Evolutionary conservation across 495 filamentous ascomycete genomes (phyloP).

Genomic region (Neurospora hispaniola): DNA sequence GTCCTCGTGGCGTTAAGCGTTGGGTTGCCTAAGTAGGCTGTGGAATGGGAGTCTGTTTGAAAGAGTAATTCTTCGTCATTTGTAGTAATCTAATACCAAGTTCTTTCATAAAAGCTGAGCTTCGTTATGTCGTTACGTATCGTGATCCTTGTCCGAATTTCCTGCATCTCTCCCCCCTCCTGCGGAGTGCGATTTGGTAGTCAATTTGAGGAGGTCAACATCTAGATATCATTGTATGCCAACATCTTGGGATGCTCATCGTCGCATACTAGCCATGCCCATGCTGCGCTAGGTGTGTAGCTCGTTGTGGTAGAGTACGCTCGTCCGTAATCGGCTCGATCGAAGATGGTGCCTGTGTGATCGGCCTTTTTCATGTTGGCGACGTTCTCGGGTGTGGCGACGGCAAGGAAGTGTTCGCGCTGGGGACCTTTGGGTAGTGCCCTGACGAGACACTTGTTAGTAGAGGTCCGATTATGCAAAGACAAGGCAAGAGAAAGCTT

Average conservation of each 20-base stretch:
- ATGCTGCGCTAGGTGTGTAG: constrained; percentile 19
- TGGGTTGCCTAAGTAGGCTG: background rate
- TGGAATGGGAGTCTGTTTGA: background rate
- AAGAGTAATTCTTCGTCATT: background rate
- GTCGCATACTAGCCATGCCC: constrained; percentile 18
- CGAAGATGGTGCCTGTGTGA: constrained; percentile 14
- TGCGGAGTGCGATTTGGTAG: background rate
- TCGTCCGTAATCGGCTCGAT: constrained; percentile 19
- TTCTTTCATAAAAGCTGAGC: background rate
- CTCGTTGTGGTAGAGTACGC: constrained; percentile 18
- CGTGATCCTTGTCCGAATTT: background rate
- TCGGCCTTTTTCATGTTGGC: constrained; percentile 36
- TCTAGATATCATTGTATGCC: constrained; percentile 19
- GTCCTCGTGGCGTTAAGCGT: background rate
- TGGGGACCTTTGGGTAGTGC: constrained; percentile 17
- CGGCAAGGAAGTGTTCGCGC: constrained; percentile 41
- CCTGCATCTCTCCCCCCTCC: background rate
- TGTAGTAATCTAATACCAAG: background rate
- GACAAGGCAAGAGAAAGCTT: background rate
- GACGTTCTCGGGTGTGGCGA: constrained; percentile 39
- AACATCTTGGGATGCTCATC: constrained; percentile 15
- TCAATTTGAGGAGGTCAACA: background rate
- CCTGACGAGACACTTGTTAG: constrained; percentile 5
- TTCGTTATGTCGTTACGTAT: background rate
- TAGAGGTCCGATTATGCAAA: no score